Percentiles rank a stretch among this genome's conserved stretches.
Conservation (phyloP, 1,139 yeast species). For the Hemisphaericaspora subhashii region DNA sequence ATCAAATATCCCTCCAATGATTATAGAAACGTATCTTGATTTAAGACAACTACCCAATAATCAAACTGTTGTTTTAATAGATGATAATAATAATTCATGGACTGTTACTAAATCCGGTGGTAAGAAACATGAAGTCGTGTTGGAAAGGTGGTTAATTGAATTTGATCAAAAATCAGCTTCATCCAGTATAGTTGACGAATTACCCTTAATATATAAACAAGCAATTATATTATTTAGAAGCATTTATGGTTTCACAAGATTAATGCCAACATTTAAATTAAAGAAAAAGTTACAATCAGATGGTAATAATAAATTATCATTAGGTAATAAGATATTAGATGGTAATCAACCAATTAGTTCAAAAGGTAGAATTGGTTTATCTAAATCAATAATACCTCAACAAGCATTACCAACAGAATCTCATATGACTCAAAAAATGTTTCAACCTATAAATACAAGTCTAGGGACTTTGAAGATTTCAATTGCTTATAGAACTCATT, state of each 20-base stretch:
- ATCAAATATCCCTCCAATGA: conserved; percentile 65
- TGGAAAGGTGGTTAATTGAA: conserved; percentile 91
- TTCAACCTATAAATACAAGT: conserved; percentile 72
- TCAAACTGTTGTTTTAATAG: conserved; percentile 60
- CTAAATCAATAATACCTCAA: conserved; percentile 59
- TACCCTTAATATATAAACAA: conserved; percentile 73
- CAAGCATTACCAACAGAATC: conserved; percentile 42
- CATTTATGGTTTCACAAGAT: conserved; percentile 61
- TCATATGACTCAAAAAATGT: conserved; percentile 59
- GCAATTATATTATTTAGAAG: conserved; percentile 74
- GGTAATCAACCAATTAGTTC: conserved; percentile 78
- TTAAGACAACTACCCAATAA: conserved; percentile 57
- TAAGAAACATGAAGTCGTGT: conserved; percentile 74
- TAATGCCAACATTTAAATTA: conserved; percentile 72
- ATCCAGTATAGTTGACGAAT: conserved; percentile 43
- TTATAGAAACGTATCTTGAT: conserved; percentile 82
- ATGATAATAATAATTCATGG: conserved; percentile 46
- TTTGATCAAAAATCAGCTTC: conserved; percentile 47
- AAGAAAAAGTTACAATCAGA: conserved; percentile 31
- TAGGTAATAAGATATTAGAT: conserved; percentile 65
- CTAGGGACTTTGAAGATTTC: conserved; percentile 72
- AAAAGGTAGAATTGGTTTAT: conserved; percentile 81
- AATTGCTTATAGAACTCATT: conserved; percentile 75
- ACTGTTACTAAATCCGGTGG: conserved; percentile 40
- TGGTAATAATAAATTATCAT: conserved; percentile 24